Evolutionary conservation across 2,329 filamentous ascomycete genomes (phyloP), one percentile per base, ranked within the genome.

Genomic region (Xylaria sp.): DNA sequence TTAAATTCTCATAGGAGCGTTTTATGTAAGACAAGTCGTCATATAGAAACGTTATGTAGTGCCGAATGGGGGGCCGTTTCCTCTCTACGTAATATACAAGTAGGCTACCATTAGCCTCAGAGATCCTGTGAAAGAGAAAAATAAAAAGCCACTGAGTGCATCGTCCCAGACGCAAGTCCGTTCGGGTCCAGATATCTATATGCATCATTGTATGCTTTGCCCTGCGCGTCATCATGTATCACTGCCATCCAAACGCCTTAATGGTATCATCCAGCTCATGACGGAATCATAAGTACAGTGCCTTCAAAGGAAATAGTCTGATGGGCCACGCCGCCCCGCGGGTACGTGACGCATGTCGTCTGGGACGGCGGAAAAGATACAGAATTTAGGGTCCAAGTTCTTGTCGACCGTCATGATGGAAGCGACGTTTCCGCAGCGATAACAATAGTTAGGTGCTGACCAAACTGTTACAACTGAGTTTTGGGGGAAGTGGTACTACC

Each of bases 391-490:
- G 70, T 94, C 90, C 62, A 98, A 86, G 76, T 96, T 92, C 76
- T 92, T 91, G 74, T 92, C 90, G 34, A 98, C 90, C 62, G 94
- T 94, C 91, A 97, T 97, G 79, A 98, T 97, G 78, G 94, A 98
- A 8, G 96, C 96, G 79, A 98, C 90, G 78, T 99, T 99, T 46
- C 96, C 96, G 81, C 96, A 99, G 64, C 94, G 88, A 80, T 97
- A 97, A 80, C 93, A 97, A 81, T 96, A 96, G 80, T 97, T 99
- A 4, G 96, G 96, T 3, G 96, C 96, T 69, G 94, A 98, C 96
- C 96, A 99, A 25, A 99, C 96, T 0, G 96, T 99, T 20, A 97
- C 94, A 51, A 98, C 94, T 13, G 97, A 97, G 82, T 96, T 95
- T 80, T 97, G 93, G 63, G 92, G 88, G 82, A 98, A 98, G 80